Evolutionary conservation across 2,329 filamentous ascomycete species (phyloP), one percentile per base, ranked within the genome.

Genomic region (Clathrospora elynae): DNA sequence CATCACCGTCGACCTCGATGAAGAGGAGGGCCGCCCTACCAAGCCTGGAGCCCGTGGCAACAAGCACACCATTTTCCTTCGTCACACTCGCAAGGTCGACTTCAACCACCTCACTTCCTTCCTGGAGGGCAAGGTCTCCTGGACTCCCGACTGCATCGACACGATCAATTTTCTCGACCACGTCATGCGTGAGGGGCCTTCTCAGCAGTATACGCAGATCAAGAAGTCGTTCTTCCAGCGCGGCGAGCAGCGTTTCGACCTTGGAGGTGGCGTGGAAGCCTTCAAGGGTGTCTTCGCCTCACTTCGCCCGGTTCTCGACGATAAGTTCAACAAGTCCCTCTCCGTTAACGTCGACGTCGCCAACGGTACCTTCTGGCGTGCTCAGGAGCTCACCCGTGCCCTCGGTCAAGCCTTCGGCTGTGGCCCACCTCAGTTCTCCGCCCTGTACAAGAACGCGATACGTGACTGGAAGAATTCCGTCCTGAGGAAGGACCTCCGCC

Each of bases 91-190:
- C n/a, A 71, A 71, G 2, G 80, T 99, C 14, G 80, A 87, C 29
- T 79, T 97, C 37, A 71, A 77, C 3, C 75, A 80, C 1, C 77
- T 97, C 0, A 72, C 78, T 3, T 74, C 76, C 0, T 96, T 92
- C 63, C 95, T 2, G 61, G 75, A 1, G 78, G 83, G 33, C 73
- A 79, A 45, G 73, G 78, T 13, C 70, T 76, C 1, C 3, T 68
- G 64, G 61, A 53, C 51, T 1, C 82, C 81, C 24, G 73, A 78
- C 13, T 83, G 92, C 13, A 78, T 92, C 6, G 88, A 93, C 61
- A 85, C 87, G 10, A 82, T 97, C 68, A 96, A 87, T 65, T 96
- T 96, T 62, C 75, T 96, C 4, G 93, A 99, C 52, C 93, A 99
- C 63, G 75, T 92, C 6, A 76, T 99, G 41, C 88, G 93, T 4